Evolutionary conservation across 192 early-diverging fungal species (phyloP).

Genomic region (Geosiphon pyriformis): DNA sequence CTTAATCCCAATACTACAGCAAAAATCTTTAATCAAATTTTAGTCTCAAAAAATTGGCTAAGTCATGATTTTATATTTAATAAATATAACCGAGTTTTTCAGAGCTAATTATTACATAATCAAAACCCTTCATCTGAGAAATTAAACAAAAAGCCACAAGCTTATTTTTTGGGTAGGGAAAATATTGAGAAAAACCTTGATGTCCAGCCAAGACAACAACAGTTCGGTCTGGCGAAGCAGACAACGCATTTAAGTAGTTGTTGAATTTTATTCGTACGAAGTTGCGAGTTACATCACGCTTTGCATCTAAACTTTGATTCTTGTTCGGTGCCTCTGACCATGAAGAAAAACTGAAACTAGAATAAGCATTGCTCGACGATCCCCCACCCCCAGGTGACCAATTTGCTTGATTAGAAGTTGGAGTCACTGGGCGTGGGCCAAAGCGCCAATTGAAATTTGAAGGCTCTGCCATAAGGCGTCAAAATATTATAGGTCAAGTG

Average conservation of each 20-base stretch:
- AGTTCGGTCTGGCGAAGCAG: constrained; percentile 55
- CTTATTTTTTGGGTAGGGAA: no score
- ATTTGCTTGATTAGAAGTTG: no score
- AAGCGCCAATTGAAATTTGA: no score
- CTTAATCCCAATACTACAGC: no score
- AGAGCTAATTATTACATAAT: no score
- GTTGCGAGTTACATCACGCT: background rate
- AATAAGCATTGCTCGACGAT: background rate
- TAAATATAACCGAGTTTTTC: no score
- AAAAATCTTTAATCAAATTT: background rate
- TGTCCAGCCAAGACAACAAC: constrained; percentile 61
- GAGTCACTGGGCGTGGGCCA: no score
- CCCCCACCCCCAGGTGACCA: background rate
- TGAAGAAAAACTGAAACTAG: background rate
- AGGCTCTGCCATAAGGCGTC: no score
- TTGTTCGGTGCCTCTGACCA: background rate
- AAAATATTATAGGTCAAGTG: no score
- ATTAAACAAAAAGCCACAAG: no score
- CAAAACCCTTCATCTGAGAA: no score
- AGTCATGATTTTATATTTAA: background rate
- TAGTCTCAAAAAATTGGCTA: background rate
- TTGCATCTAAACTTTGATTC: background rate
- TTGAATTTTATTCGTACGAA: constrained; percentile 5
- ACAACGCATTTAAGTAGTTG: constrained; percentile 38
- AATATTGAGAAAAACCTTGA: no score